A percentile compares a stretch with the other conserved stretches of the same genome.
Conservation (phyloP, 2,329 filamentous ascomycete genomes). For the Aspergillus sp. region DNA sequence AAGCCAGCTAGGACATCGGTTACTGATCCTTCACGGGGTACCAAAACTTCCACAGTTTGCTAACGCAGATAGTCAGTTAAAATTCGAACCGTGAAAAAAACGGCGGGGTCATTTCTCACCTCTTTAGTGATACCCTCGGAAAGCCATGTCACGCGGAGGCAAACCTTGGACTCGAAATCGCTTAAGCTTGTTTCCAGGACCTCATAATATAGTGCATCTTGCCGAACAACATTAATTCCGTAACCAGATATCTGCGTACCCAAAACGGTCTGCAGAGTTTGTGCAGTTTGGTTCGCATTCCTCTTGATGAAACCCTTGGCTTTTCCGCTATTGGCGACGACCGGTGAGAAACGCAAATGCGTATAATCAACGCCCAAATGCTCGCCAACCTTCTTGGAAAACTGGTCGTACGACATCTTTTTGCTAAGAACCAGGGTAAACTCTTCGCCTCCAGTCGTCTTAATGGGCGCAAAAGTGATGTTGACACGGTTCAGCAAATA, state of each 20-base stretch:
- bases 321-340: slow-evolving; percentile 73
- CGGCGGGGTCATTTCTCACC: slow-evolving; percentile 47
- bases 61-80: slow-evolving; percentile 36
- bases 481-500: slow-evolving; percentile 82
- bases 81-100: not conserved
- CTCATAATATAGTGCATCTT: slow-evolving; percentile 86
- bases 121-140: slow-evolving; percentile 91
- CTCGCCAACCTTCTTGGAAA: slow-evolving; percentile 79
- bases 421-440: slow-evolving; percentile 80
- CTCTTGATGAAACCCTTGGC: slow-evolving; percentile 78
- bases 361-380: slow-evolving; percentile 75
- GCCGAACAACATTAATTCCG: slow-evolving; percentile 65
- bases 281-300: slow-evolving; percentile 63
- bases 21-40: slow-evolving; percentile 80
- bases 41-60: slow-evolving; percentile 79
- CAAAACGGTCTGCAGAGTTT: slow-evolving; percentile 77
- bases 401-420: slow-evolving; percentile 85
- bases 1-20: slow-evolving; percentile 74
- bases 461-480: slow-evolving; percentile 72
- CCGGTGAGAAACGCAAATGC: slow-evolving; percentile 87
- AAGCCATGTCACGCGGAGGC: slow-evolving; percentile 77
- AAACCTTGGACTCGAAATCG: slow-evolving; percentile 91
- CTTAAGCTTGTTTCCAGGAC: slow-evolving; percentile 90
- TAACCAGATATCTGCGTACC: slow-evolving; percentile 71
- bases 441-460: slow-evolving; percentile 54